Conservation (phyloP, 2,329 filamentous ascomycete genomes). For the Gyromitra esculenta region DNA sequence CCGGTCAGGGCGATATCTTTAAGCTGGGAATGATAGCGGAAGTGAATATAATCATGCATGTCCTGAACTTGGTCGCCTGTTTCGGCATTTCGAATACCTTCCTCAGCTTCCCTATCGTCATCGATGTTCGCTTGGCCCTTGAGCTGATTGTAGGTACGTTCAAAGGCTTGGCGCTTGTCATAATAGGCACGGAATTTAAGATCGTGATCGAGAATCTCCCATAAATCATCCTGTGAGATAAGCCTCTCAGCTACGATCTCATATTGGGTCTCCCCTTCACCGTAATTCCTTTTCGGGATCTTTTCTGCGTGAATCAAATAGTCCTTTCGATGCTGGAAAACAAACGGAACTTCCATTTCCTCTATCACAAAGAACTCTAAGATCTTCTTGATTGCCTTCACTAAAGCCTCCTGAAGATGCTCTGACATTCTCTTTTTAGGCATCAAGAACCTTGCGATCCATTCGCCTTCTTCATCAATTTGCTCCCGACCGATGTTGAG, state of each 20-base stretch:
- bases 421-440: conserved; percentile 80
- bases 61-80: conserved; percentile 97
- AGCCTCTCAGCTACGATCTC: conserved; percentile 84
- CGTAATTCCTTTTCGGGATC: conserved; percentile 69
- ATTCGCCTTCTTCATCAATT: conserved; percentile 73
- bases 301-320: conserved; percentile 92
- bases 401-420: conserved; percentile 82
- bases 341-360: conserved; percentile 94
- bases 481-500: conserved; percentile 68
- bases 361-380: conserved; percentile 95
- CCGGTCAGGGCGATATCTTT: conserved; percentile 76
- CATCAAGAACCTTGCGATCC: conserved; percentile 91
- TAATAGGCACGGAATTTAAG: conserved; percentile 93
- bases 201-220: conserved; percentile 93
- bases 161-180: conserved; percentile 87
- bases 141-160: conserved; percentile 79
- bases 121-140: conserved; percentile 68
- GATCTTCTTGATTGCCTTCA: conserved; percentile 87
- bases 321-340: conserved; percentile 97
- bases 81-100: conserved; percentile 79
- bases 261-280: conserved; percentile 76
- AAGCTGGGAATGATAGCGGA: conserved; percentile 85
- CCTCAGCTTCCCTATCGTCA: conserved; percentile 79
- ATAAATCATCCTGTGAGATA: conserved; percentile 89
- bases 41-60: conserved; percentile 94